phyloP scores from a whole-genome alignment of 495 filamentous ascomycete genomes.

The Chlorociboria aeruginascens region DNA sequence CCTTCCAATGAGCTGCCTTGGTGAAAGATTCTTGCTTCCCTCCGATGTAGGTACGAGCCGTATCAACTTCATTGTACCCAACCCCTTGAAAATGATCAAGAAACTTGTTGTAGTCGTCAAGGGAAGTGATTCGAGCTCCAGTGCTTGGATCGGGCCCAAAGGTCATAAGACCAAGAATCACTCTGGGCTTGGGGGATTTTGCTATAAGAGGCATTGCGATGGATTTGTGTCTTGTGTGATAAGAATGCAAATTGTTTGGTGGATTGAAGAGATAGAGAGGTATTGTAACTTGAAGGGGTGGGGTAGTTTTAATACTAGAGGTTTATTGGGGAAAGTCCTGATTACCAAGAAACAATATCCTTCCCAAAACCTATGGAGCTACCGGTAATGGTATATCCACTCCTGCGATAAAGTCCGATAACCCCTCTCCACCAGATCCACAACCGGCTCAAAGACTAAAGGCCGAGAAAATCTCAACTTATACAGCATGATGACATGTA shows the following conservation, averaged over 20 bases:
- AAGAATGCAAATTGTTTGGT: neutral
- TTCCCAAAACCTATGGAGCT: too few relatives aligned
- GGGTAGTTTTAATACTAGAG: too few relatives aligned
- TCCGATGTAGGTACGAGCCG: conserved; percentile 61
- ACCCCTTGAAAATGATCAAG: conserved; percentile 60
- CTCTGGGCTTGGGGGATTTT: conserved; percentile 28
- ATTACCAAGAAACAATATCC: too few relatives aligned
- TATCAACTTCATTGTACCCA: conserved; percentile 72
- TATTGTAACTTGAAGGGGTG: too few relatives aligned
- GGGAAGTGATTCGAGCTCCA: conserved; percentile 46
- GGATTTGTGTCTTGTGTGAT: neutral
- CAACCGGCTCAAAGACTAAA: too few relatives aligned
- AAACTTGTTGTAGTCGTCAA: conserved; percentile 49
- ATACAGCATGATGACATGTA: too few relatives aligned
- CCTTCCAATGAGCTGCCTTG: conserved; percentile 61
- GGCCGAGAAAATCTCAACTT: too few relatives aligned
- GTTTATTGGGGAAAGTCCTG: too few relatives aligned
- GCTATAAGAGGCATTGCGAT: conserved; percentile 16
- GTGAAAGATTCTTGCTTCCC: conserved; percentile 78
- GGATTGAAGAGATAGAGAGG: neutral
- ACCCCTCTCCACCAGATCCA: too few relatives aligned
- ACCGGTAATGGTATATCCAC: too few relatives aligned
- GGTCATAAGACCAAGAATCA: conserved; percentile 53
- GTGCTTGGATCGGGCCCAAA: conserved; percentile 34
- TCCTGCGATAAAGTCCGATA: too few relatives aligned